phyloP scores from a whole-genome alignment of 192 early-diverging fungal species.

The Coemansia sp. region DNA sequence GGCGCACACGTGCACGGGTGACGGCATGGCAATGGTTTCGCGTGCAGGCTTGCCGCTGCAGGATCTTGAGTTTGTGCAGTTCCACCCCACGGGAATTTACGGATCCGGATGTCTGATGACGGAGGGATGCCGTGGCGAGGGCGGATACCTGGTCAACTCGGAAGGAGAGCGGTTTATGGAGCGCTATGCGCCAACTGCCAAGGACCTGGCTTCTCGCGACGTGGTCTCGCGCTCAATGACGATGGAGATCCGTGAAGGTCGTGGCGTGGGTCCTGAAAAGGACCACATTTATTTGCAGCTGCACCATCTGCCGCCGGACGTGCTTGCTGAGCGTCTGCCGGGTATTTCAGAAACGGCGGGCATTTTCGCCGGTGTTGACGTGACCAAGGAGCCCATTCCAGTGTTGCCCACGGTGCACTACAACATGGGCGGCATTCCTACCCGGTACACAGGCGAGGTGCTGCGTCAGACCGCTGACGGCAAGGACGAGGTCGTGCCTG shows the following conservation, averaged over 20 bases:
- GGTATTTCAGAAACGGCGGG: conserved; percentile 99
- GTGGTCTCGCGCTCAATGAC: conserved; percentile 99
- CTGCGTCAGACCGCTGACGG: conserved; percentile 74
- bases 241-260: conserved; percentile 94
- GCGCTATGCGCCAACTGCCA: conserved; percentile 97
- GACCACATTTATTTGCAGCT: conserved; percentile 97
- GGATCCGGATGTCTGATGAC: conserved; percentile 97
- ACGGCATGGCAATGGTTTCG: conserved; percentile 98
- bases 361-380: conserved; percentile 98
- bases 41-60: conserved; percentile 95
- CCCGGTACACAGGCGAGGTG: conserved; percentile 95
- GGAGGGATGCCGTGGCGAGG: conserved; percentile 95
- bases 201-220: conserved; percentile 97
- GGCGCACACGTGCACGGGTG: conserved; percentile 98
- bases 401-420: conserved; percentile 99
- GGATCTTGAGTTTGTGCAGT: conserved; percentile 99
- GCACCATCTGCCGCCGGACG: conserved; percentile 87
- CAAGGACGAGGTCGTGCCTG: conserved; percentile 88
- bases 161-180: conserved; percentile 99
- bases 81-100: conserved; percentile 99
- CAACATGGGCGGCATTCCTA: conserved; percentile 99
- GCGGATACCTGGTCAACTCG: conserved; percentile 94
- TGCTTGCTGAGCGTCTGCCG: conserved; percentile 88
- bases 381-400: conserved; percentile 99
- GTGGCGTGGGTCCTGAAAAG: conserved; percentile 93